Conservation (phyloP, 129 eudicot species). For the Gnaphalium uliginosum region DNA sequence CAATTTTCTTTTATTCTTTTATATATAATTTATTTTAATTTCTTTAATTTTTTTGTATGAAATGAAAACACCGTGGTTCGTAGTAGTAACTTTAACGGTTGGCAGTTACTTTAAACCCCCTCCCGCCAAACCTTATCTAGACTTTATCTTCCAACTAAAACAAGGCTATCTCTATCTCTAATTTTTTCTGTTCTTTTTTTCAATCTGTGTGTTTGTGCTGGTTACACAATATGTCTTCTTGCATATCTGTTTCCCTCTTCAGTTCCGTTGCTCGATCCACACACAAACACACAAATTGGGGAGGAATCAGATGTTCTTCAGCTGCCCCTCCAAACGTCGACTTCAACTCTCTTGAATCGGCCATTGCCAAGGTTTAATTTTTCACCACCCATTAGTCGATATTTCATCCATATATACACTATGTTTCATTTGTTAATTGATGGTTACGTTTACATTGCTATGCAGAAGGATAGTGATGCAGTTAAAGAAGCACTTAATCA, state of each 20-base stretch:
- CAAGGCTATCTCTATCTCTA: neutral
- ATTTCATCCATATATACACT: neutral
- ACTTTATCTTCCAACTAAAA: slow-evolving; percentile 17
- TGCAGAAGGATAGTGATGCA: slow-evolving; percentile 92
- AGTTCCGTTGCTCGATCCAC: slow-evolving; percentile 25
- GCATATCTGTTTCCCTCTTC: slow-evolving; percentile 30
- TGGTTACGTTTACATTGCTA: slow-evolving; percentile 7
- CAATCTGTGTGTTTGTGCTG: neutral
- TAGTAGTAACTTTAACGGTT: neutral
- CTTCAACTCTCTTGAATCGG: slow-evolving; percentile 62
- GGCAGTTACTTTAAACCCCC: slow-evolving; percentile 21
- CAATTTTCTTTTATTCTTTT: no score
- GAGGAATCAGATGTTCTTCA: slow-evolving; percentile 47
- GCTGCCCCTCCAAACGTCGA: slow-evolving; percentile 62
- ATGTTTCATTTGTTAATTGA: neutral
- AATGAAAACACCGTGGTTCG: no score
- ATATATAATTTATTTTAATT: no score
- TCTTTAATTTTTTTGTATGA: no score
- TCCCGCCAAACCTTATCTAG: slow-evolving; percentile 51
- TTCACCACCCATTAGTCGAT: neutral
- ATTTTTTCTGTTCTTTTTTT: neutral
- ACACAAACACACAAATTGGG: slow-evolving; percentile 29
- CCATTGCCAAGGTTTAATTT: slow-evolving; percentile 49
- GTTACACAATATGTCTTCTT: slow-evolving; percentile 26
- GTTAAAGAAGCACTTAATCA: slow-evolving; percentile 91